Percentiles rank a stretch among this genome's conserved stretches.
phyloP scores from a whole-genome alignment of 371 early-diverging fungal species.

The Mucor velutinosus region DNA sequence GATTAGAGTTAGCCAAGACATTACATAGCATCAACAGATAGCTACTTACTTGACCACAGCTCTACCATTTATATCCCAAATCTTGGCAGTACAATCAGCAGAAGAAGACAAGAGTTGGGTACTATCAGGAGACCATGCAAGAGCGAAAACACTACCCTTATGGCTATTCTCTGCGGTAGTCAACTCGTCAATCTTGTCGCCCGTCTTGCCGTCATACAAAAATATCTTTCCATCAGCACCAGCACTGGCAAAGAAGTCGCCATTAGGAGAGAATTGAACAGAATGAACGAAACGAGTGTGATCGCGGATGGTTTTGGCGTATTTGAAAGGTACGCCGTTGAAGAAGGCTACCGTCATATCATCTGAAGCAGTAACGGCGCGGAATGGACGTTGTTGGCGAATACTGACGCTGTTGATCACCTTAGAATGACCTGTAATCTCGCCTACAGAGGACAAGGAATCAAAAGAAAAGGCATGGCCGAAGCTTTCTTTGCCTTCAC shows the following conservation, averaged over 20 bases:
- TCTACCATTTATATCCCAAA: slow-evolving; percentile 87
- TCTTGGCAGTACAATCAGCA: slow-evolving; percentile 85
- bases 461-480: slow-evolving; percentile 92
- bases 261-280: slow-evolving; percentile 86
- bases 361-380: slow-evolving; percentile 92
- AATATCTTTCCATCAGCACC: slow-evolving; percentile 92
- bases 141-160: slow-evolving; percentile 80
- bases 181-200: slow-evolving; percentile 79
- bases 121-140: slow-evolving; percentile 89
- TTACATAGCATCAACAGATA: neutral
- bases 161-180: slow-evolving; percentile 57
- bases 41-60: slow-evolving; percentile 68
- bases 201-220: slow-evolving; percentile 91
- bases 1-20: neutral
- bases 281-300: slow-evolving; percentile 91
- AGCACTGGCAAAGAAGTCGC: slow-evolving; percentile 82
- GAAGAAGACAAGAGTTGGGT: slow-evolving; percentile 80
- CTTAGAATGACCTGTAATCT: slow-evolving; percentile 90
- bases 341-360: slow-evolving; percentile 91
- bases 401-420: slow-evolving; percentile 85
- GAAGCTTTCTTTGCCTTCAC: slow-evolving; percentile 91
- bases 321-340: slow-evolving; percentile 91
- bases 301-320: slow-evolving; percentile 67
- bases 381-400: slow-evolving; percentile 85
- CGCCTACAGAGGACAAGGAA: slow-evolving; percentile 89